A percentile compares a stretch with the other conserved stretches of the same genome.
phyloP scores from a whole-genome alignment of 2,329 filamentous ascomycete species.

The Lecanicillium sp. region DNA sequence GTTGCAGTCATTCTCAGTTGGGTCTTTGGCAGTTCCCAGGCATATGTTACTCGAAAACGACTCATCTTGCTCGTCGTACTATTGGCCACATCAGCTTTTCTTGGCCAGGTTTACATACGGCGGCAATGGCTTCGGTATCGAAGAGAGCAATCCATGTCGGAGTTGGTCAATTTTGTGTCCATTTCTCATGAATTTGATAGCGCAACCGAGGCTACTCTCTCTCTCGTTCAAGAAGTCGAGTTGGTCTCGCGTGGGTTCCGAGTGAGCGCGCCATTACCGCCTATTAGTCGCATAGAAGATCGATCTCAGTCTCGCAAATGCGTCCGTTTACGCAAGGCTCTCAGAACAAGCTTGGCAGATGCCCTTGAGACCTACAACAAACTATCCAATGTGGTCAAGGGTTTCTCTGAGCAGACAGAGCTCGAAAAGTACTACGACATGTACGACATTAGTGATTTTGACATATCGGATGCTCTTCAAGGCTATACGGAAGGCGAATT shows the following conservation, averaged over 20 bases:
- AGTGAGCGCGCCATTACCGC: slow-evolving; percentile 81
- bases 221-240: slow-evolving; percentile 90
- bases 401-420: slow-evolving; percentile 69
- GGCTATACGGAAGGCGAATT: slow-evolving; percentile 59
- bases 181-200: slow-evolving; percentile 76
- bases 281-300: slow-evolving; percentile 87
- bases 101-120: slow-evolving; percentile 62
- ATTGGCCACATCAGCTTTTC: slow-evolving; percentile 43
- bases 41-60: slow-evolving; percentile 48
- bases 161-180: slow-evolving; percentile 59
- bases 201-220: slow-evolving; percentile 64
- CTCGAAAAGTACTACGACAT: slow-evolving; percentile 90
- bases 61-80: slow-evolving; percentile 38
- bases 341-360: slow-evolving; percentile 61
- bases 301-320: slow-evolving; percentile 72
- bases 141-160: slow-evolving; percentile 63
- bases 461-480: slow-evolving; percentile 61
- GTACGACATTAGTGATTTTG: slow-evolving; percentile 68
- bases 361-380: slow-evolving; percentile 66
- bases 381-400: slow-evolving; percentile 59
- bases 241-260: slow-evolving; percentile 85
- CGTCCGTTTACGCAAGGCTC: slow-evolving; percentile 65
- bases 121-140: slow-evolving; percentile 77
- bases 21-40: slow-evolving; percentile 45
- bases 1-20: slow-evolving; percentile 68